Percentiles rank a stretch among this genome's conserved stretches.
These are phyloP conservation scores for Phytopythium vexans DNA, from an alignment of 352 stramenopile genomes.

Conservation along the genomic window DNA sequence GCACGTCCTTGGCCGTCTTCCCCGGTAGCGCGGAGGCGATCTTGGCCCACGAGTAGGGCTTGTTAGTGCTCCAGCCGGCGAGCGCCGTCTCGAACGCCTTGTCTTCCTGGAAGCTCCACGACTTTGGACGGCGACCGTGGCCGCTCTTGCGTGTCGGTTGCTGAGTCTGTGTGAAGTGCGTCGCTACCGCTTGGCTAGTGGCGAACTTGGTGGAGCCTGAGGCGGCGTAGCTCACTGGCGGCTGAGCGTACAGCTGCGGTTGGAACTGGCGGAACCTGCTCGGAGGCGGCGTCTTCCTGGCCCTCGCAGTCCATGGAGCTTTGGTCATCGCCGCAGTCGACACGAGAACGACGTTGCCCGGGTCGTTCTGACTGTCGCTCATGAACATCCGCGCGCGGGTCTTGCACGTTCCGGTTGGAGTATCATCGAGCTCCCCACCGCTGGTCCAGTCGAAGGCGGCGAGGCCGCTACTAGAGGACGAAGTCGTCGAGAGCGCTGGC, in stretches of 20 bases:
- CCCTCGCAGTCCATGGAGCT: too few species aligned
- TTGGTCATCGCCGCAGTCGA: background rate
- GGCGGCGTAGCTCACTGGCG: too few species aligned
- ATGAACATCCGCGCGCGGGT: constrained; percentile 7
- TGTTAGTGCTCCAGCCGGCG: constrained; percentile 48
- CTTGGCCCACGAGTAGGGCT: constrained; percentile 77
- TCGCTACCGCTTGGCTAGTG: too few species aligned
- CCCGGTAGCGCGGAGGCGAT: constrained; percentile 65
- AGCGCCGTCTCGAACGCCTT: constrained; percentile 76
- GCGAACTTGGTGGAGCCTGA: too few species aligned
- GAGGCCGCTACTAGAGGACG: constrained; percentile 8
- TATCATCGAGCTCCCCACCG: constrained; percentile 3
- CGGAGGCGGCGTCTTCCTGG: too few species aligned
- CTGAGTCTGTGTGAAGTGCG: constrained; percentile 4
- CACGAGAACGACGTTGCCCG: constrained; percentile 2
- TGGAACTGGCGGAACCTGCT: background rate
- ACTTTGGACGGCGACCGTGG: constrained; percentile 28
- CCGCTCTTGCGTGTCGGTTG: constrained; percentile 16
- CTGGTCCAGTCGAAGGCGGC: constrained; percentile 5
- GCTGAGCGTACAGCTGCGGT: background rate
- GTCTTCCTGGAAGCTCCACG: constrained; percentile 83
- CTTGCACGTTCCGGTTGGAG: constrained; percentile 16
- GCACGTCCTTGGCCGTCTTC: constrained; percentile 74
- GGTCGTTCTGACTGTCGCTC: constrained; percentile 23
- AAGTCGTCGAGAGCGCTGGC: constrained; percentile 4